These are phyloP conservation scores for Saksenaea vasiformis DNA, from an alignment of 371 early-diverging fungal species.

Conservation along the genomic window DNA sequence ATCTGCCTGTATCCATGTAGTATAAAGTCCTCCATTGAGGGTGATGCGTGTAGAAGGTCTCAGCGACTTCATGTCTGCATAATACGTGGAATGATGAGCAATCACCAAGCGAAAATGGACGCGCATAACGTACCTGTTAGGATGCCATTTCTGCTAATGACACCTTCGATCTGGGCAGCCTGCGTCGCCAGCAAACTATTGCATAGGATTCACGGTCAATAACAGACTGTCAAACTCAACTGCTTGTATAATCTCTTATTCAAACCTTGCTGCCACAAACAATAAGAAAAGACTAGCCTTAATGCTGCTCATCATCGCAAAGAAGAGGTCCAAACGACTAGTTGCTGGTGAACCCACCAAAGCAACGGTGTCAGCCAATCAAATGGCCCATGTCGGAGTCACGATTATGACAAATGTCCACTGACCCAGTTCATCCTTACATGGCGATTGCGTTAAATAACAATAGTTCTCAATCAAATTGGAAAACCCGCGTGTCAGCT, in stretches of 20 bases:
- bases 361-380: not conserved
- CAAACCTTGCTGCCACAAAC: not conserved
- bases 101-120: too few species aligned
- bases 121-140: conserved; percentile 26
- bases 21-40: conserved; percentile 26
- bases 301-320: not conserved
- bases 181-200: not conserved
- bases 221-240: not conserved
- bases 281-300: not conserved
- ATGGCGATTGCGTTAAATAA: too few species aligned
- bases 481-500: too few species aligned
- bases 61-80: conserved; percentile 11
- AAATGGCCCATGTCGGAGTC: not conserved
- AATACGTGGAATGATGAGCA: too few species aligned
- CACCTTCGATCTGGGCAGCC: conserved; percentile 4
- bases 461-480: too few species aligned
- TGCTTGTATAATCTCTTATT: not conserved
- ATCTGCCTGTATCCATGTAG: conserved; percentile 17
- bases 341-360: not conserved
- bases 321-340: not conserved
- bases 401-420: not conserved
- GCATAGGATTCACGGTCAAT: not conserved
- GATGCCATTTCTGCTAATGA: conserved; percentile 15
- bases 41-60: conserved; percentile 22
- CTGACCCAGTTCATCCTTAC: too few species aligned